These are phyloP conservation scores for Gnomoniopsis sp. DNA, from an alignment of 2,329 filamentous ascomycete genomes.

Conservation along the genomic window DNA sequence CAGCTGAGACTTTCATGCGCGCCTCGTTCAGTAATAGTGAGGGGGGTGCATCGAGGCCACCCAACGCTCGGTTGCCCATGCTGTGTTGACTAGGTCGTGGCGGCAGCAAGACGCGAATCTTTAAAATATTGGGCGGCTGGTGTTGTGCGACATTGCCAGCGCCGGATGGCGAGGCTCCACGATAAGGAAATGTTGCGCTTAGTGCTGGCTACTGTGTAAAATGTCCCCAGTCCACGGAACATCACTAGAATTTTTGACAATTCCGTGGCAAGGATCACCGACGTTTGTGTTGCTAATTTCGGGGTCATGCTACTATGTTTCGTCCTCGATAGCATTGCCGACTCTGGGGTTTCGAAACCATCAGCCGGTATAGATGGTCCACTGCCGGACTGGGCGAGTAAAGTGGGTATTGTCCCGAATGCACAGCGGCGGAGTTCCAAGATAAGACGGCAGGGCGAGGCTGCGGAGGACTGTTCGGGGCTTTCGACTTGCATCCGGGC, in stretches of 20 bases:
- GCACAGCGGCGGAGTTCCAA: neutral
- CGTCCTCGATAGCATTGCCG: neutral
- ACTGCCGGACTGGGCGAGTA: neutral
- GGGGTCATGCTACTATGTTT: neutral
- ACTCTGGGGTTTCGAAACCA: neutral
- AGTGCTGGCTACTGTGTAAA: neutral
- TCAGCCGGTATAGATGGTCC: neutral
- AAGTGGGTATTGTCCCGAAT: neutral
- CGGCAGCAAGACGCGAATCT: neutral
- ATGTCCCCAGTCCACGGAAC: neutral
- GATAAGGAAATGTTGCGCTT: too few relatives aligned
- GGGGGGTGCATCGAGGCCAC: neutral
- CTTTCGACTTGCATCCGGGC: neutral
- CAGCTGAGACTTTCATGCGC: neutral
- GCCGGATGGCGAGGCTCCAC: neutral
- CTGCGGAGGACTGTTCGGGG: neutral
- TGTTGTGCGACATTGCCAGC: neutral
- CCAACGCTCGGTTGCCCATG: neutral
- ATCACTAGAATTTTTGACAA: neutral
- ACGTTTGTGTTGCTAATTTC: neutral
- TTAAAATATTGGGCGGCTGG: neutral
- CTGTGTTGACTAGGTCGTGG: neutral
- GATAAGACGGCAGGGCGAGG: constrained; percentile 2
- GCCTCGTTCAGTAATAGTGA: neutral
- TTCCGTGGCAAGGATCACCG: neutral